These are phyloP conservation scores for Leccinum truebloodii DNA, from an alignment of 768 basidiomycete species.

Conservation along the genomic window DNA sequence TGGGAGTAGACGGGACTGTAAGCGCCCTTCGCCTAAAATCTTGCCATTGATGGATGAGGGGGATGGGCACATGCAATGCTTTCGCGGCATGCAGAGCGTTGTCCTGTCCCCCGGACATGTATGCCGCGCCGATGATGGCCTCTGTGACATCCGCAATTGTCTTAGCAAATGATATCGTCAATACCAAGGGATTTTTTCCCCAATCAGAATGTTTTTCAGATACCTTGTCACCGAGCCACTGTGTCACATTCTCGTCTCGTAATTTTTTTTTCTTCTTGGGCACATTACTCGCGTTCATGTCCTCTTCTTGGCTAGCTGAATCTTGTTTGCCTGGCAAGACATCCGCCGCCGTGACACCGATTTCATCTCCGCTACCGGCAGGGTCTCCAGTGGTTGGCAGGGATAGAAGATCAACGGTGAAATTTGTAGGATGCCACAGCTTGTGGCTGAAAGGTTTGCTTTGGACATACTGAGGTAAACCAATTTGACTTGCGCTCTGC, in stretches of 20 bases:
- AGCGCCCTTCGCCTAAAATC: slow-evolving; percentile 59
- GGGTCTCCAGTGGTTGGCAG: slow-evolving; percentile 17
- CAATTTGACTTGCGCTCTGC: slow-evolving; percentile 51
- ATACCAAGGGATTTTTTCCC: not conserved
- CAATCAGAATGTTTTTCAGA: slow-evolving; percentile 1
- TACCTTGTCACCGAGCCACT: slow-evolving; percentile 81
- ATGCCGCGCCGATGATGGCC: slow-evolving; percentile 83
- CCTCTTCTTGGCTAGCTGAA: slow-evolving; percentile 15
- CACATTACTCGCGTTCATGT: slow-evolving; percentile 5
- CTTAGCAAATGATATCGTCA: slow-evolving; percentile 39
- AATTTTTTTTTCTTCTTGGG: slow-evolving; percentile 42
- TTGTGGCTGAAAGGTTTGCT: slow-evolving; percentile 70
- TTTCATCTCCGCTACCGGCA: slow-evolving; percentile 35
- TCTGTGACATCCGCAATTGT: slow-evolving; percentile 83
- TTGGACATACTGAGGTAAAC: slow-evolving; percentile 74
- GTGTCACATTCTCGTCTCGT: slow-evolving; percentile 43
- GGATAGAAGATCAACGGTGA: slow-evolving; percentile 30
- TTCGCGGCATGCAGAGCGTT: slow-evolving; percentile 64
- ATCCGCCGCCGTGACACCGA: slow-evolving; percentile 11
- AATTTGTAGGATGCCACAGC: slow-evolving; percentile 61
- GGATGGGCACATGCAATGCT: slow-evolving; percentile 64
- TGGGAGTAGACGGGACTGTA: slow-evolving; percentile 44
- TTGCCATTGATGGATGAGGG: slow-evolving; percentile 64
- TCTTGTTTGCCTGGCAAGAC: slow-evolving; percentile 13
- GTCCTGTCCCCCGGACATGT: slow-evolving; percentile 70